Evolutionary conservation across 2,329 filamentous ascomycete species (phyloP).

Genomic region (Pseudogymnoascus sp.): DNA sequence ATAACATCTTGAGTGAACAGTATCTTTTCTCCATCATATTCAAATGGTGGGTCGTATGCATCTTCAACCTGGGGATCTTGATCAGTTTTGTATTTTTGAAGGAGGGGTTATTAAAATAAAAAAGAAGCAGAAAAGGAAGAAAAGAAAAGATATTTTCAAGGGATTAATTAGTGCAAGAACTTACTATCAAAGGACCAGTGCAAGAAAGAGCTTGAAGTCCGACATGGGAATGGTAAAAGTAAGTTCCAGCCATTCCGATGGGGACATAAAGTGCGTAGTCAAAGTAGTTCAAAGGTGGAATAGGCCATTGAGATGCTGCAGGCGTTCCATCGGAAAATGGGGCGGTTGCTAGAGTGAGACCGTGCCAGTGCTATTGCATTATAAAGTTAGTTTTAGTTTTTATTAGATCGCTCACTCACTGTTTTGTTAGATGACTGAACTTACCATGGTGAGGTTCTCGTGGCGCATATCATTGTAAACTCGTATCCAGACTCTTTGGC

Average conservation of each 20-base stretch:
- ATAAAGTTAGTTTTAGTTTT: too few species aligned
- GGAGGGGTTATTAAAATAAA: too few species aligned
- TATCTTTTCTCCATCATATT: background rate
- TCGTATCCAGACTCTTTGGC: constrained; percentile 41
- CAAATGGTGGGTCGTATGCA: too few species aligned
- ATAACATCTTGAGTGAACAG: constrained; percentile 51
- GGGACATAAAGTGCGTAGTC: constrained; percentile 45
- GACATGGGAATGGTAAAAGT: constrained; percentile 50
- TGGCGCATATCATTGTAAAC: constrained; percentile 44
- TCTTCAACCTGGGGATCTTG: constrained; percentile 22
- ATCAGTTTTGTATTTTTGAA: too few species aligned
- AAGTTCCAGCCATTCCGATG: constrained; percentile 40
- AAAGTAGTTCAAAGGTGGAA: constrained; percentile 40
- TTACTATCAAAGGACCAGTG: constrained; percentile 41
- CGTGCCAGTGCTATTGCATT: constrained; percentile 44
- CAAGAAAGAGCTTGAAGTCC: constrained; percentile 43
- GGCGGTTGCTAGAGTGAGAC: constrained; percentile 39
- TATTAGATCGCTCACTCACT: too few species aligned
- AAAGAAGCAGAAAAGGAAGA: too few species aligned
- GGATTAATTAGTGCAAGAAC: background rate
- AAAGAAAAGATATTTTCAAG: background rate
- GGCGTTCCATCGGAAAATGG: constrained; percentile 47
- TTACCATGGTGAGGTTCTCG: constrained; percentile 43
- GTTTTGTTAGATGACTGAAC: background rate
- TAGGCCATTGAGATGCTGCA: constrained; percentile 44